Base-by-base conservation (phyloP, 495 filamentous ascomycete genomes). In the Neurospora sp. region DNA sequence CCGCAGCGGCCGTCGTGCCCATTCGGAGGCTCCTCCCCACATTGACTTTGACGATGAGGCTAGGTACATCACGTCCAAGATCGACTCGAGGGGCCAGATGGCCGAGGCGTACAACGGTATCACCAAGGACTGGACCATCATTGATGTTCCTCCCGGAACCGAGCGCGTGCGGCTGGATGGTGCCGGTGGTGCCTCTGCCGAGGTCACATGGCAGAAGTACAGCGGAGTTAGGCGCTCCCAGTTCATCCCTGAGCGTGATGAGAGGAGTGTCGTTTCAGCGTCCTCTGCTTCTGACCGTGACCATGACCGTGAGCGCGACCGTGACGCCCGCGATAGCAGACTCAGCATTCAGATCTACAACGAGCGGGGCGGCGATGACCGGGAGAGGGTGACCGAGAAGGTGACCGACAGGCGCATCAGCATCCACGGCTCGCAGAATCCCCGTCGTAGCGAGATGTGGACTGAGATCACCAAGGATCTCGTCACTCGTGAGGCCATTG, bases 391-490 rank as follows among this genome's bases (percentile, higher is more conserved):
- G 70, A 74, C 82, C 40, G 82, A 87, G 70, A 85, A 83, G 73
- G 78, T 83, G 16, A 79, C 79, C 39, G 86, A 88, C 75, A 81
- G 84, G 20, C 78, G 83, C 27, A 79, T 86, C 66, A 75, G 79
- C 35, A 78, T 83, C 73, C 82, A 78, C 54, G 73, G 77, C 27
- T 76, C 74, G 14, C 77, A 83, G 4, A 75, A 82, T 0, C 82
- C 83, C 11, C 84, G 85, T 39, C 85, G 87, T 71, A 90, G 89
- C 69, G 89, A 92, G 73, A 91, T 97, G 81, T 98, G 96, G 96
- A 99, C 96, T 0, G 96, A 98, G 80, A 94, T 99, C 76, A 97
- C 94, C 9, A 98, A 97, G 83, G 94, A 97, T 76, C 81, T 99
- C 69, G 93, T 99, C 14, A 87, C 91, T 46, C 88, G 89, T 72